phyloP scores from a whole-genome alignment of 2,329 filamentous ascomycete species.

The Exserohilum rostratum region DNA sequence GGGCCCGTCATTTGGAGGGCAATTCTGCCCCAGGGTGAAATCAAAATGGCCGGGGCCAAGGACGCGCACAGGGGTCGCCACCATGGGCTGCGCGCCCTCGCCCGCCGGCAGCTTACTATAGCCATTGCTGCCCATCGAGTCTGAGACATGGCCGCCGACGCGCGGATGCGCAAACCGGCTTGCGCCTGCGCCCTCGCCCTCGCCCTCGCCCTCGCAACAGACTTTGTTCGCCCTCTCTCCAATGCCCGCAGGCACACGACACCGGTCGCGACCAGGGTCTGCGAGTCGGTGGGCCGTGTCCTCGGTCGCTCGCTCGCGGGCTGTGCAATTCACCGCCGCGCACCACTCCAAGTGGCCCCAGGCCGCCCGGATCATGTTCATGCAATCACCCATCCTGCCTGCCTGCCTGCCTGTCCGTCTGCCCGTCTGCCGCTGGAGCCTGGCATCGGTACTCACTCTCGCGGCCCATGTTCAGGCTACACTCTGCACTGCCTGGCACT shows the following conservation, averaged over 20 bases:
- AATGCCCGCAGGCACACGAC: conserved; percentile 30
- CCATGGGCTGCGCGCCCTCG: conserved; percentile 16
- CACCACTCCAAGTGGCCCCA: conserved; percentile 28
- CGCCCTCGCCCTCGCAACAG: conserved; percentile 2
- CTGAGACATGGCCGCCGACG: conserved; percentile 27
- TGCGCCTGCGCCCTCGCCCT: conserved; percentile 5
- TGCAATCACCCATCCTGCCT: conserved; percentile 27
- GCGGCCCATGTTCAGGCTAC: conserved; percentile 40
- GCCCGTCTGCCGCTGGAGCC: conserved; percentile 32
- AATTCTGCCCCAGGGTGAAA: conserved; percentile 3
- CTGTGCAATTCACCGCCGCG: conserved; percentile 44
- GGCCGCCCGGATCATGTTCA: conserved; percentile 29
- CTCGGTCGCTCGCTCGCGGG: conserved; percentile 28
- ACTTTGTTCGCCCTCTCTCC: conserved; percentile 3
- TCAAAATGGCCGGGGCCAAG: background rate
- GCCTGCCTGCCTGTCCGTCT: too few species aligned
- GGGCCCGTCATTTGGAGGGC: background rate
- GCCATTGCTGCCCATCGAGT: conserved; percentile 37
- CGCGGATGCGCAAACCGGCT: conserved; percentile 11
- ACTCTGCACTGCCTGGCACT: conserved; percentile 32
- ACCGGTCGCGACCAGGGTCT: conserved; percentile 32
- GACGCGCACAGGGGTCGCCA: background rate
- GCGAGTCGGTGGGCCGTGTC: conserved; percentile 27
- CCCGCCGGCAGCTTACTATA: conserved; percentile 24
- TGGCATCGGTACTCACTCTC: conserved; percentile 25